Evolutionary conservation across 2,329 filamentous ascomycete species (phyloP), one percentile per base, ranked within the genome.

Genomic region (Parasarocladium wereldwijsianum): DNA sequence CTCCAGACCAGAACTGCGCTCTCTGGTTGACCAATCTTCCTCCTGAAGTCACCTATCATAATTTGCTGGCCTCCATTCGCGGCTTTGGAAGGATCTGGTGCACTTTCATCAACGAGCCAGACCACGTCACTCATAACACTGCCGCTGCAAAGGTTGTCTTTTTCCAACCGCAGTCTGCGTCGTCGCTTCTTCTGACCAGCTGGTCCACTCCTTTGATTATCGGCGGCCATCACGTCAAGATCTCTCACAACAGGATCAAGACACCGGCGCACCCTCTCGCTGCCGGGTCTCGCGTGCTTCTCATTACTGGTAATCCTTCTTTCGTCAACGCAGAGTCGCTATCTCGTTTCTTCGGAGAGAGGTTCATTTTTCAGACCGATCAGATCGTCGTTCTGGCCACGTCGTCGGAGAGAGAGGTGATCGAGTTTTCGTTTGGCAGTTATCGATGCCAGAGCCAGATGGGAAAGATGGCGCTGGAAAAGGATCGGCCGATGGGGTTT

Each of bases 401-500:
- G 16, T 44, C 37, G 2, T 38, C 35, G 0, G 36, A 37, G 1
- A 45, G 50, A 14, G 41, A 41, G 0, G 51, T 59, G 3, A 36
- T 65, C 10, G 65, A 70, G 50, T 66, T 60, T 38, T 53, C 58
- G 8, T 72, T 72, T 38, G 64, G 62, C 1, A 68, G 64, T 32
- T 71, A 57, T 34, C 57, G 65, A 1, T 66, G 61, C 45, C 67
- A 72, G 52, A 54, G 65, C 0, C 57, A 67, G 46, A 55, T 60
- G 30, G 64, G 58, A 2, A 54, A 55, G 42, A 53, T 53, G 43
- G 43, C 53, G 0, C 40, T 58, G 16, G 48, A 55, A 29, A 49
- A 47, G 36, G 48, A 56, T 8, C 34, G 39, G 1, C 53, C 52
- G 1, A 27, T 19, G 2, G 50, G 52, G 0, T 42, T 57, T 5